Conservation (phyloP, 208 protist genomes). For the Blastocrithidia nonstop region DNA sequence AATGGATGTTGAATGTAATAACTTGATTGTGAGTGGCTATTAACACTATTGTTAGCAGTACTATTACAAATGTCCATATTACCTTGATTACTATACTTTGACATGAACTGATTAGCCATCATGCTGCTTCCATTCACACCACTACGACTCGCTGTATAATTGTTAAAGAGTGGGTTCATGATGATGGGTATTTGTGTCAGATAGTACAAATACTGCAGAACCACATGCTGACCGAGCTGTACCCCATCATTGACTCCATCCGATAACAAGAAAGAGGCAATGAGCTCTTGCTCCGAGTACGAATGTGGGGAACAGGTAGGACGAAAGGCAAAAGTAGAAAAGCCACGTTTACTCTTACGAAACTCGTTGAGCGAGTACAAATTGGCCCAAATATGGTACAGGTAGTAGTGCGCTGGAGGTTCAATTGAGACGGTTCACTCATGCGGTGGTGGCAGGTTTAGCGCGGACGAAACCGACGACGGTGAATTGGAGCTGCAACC, state of each 20-base stretch:
- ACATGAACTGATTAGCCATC: too few species aligned
- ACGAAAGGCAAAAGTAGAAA: constrained; percentile 92
- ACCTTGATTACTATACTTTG: too few species aligned
- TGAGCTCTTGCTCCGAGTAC: constrained; percentile 85
- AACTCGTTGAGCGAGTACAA: constrained; percentile 94
- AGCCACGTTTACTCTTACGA: constrained; percentile 39
- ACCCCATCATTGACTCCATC: constrained; percentile 96
- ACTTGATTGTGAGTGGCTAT: constrained; percentile 95
- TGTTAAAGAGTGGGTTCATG: constrained; percentile 97
- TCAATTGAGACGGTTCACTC: constrained; percentile 91
- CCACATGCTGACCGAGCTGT: constrained; percentile 75
- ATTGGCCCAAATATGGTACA: constrained; percentile 98
- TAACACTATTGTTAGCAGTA: too few species aligned
- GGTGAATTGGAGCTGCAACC: too few species aligned
- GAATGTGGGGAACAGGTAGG: constrained; percentile 96
- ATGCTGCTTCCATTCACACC: too few species aligned
- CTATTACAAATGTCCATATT: too few species aligned
- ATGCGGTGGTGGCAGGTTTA: constrained; percentile 53
- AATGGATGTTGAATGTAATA: constrained; percentile 95
- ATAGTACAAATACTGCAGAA: constrained; percentile 98
- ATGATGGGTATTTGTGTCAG: constrained; percentile 95
- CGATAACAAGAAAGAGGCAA: constrained; percentile 87
- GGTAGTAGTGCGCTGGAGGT: constrained; percentile 98
- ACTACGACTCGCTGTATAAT: too few species aligned
- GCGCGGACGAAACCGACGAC: too few species aligned